These are phyloP conservation scores for Globisporangium recalcitrans DNA, from an alignment of 352 stramenopile species.

Conservation along the genomic window DNA sequence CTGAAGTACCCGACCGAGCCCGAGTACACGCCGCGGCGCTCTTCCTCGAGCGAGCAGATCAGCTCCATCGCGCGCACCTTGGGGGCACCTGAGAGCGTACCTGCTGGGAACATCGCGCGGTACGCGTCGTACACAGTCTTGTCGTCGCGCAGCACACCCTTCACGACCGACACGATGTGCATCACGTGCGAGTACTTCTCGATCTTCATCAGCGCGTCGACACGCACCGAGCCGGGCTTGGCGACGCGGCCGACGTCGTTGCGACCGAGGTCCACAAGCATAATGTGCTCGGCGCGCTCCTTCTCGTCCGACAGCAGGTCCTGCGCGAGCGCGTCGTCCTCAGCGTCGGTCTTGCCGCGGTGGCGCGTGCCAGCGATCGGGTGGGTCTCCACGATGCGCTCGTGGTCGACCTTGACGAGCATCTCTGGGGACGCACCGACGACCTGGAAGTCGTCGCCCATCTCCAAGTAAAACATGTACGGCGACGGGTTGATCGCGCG, in stretches of 20 bases:
- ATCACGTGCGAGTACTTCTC: slow-evolving; percentile 92
- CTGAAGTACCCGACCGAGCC: slow-evolving; percentile 87
- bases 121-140: slow-evolving; percentile 88
- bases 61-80: slow-evolving; percentile 90
- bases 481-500: slow-evolving; percentile 85
- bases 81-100: slow-evolving; percentile 82
- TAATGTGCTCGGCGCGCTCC: slow-evolving; percentile 90
- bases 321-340: slow-evolving; percentile 76
- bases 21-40: slow-evolving; percentile 80
- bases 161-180: slow-evolving; percentile 89
- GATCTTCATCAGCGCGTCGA: slow-evolving; percentile 87
- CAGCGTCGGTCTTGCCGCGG: slow-evolving; percentile 76
- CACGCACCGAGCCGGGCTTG: slow-evolving; percentile 69
- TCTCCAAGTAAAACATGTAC: slow-evolving; percentile 89
- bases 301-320: slow-evolving; percentile 85
- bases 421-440: slow-evolving; percentile 87
- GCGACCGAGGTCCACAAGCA: slow-evolving; percentile 88
- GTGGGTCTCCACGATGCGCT: slow-evolving; percentile 82
- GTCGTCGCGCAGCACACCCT: slow-evolving; percentile 71
- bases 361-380: slow-evolving; percentile 87
- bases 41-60: slow-evolving; percentile 78
- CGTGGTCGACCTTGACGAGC: slow-evolving; percentile 86
- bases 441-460: slow-evolving; percentile 83
- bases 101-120: slow-evolving; percentile 82
- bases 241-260: slow-evolving; percentile 88